Evolutionary conservation across 306 rosid species (phyloP), one percentile per base, ranked within the genome.

Genomic region (Castanea crenata): DNA sequence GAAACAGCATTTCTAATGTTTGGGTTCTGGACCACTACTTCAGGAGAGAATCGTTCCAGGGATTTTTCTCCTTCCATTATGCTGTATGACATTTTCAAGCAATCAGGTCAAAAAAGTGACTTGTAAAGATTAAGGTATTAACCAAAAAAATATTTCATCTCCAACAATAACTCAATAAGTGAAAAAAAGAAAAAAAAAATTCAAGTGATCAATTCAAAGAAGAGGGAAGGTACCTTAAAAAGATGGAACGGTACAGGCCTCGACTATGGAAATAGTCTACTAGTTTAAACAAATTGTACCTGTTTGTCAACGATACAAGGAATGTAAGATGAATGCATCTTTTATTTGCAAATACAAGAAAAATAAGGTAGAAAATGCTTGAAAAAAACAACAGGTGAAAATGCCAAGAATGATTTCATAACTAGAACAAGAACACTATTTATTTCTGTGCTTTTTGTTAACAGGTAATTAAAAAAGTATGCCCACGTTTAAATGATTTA

Each of bases 21-120:
- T 16, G 90, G 93, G 81, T 90, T 92, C 83, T 91, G 92, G 70
- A 91, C 86, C 85, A 90, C 59, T 79, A 92, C 76, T 87, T 94
- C 99, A 11, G 99, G 99, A 70, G 99, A 94, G 83, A 87, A 94
- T 70, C 82, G 87, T n/a, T 55, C 83, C 75, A 94, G 82, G 56
- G 94, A 89, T 79, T 92, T 86, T 80, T 92, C 97, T 78, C 97
- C 99, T 91, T 94, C 99, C 97, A 94, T 91, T 87, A 94, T 94
- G 81, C 99, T 94, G 90, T 41, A 81, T 70, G n/a, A 82, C 46
- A 82, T 63, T 69, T 76, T 6, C 38, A 82, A 82, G 63, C 35
- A 14, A 75, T 61, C 58, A 77, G 56, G 71, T 77, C 34, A 80
- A 83, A 74, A 38, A 74, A 81, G 23, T 19, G 20, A 75, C 34